Base-by-base conservation (phyloP, 345 rosid genomes). In the Lepidium africanum region DNA sequence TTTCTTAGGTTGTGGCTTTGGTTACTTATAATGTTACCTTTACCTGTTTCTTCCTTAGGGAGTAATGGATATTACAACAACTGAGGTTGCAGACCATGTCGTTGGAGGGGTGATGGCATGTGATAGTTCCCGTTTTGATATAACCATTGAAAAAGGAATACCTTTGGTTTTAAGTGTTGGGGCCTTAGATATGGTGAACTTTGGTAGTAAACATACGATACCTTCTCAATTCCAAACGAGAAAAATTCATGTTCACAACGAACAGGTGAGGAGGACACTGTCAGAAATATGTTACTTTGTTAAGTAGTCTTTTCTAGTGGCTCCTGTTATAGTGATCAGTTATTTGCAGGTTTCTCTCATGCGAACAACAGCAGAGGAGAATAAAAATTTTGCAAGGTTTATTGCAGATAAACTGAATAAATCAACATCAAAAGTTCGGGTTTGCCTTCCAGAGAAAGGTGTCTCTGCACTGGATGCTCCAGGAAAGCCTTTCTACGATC, bases 81-180 rank as follows among this genome's bases (percentile, higher is more conserved):
- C 97, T 13, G 97, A 93, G 80, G 96, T 93, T 69, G 98, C 98
- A 46, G 98, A 90, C 82, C 79, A 86, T 76, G 49, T 90, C 2
- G 96, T 88, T 52, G 97, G 97, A 70, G 98, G 98, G 51, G 90
- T 85, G 70, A 90, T 90, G 96, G 92, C 98, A 59, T 88, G 98
- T 74, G 84, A 93, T 76, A 78, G 82, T 74, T 88, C 89, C 50
- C 96, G 96, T 43, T 93, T 90, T 66, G 87, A 90, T 78, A 84
- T 79, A 35, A 81, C 82, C 45, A 75, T 85, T 55, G 91, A 93
- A 77, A 84, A 80, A 82, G 86, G 85, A 72, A 80, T 93, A 71
- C 98, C 97, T 33, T 78, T 90, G 67, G 96, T 93, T 39, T 75
- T 93, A 59, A 93, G 97, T 58, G 85, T 87, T 3, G 98, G 97